Evolutionary conservation across 305 asterid species (phyloP).

Genomic region (Fraxinus velutina): DNA sequence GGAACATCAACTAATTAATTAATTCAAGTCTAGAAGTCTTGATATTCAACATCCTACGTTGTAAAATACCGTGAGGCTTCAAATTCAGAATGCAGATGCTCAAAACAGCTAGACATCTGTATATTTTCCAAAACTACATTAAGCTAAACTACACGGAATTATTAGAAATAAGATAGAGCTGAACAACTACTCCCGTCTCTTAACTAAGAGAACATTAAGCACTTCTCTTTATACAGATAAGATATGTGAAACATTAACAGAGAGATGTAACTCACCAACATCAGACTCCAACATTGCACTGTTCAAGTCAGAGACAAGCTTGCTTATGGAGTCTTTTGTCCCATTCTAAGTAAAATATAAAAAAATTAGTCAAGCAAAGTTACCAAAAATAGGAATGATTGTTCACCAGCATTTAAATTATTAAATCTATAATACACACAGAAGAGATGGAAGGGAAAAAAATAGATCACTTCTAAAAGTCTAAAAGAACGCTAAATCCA

Average conservation of each 20-base stretch:
- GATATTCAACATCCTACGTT: not conserved
- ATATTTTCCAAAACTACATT: not conserved
- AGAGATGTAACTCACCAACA: slow-evolving; percentile 64
- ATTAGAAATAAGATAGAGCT: not conserved
- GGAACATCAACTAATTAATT: not conserved
- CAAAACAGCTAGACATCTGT: not conserved
- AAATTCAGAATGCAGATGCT: not conserved
- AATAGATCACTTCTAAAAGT: not conserved
- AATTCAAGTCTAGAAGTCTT: not conserved
- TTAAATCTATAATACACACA: slow-evolving; percentile 2
- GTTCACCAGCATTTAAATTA: slow-evolving; percentile 1
- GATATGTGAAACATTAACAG: slow-evolving; percentile 8
- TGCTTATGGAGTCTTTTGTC: slow-evolving; percentile 77
- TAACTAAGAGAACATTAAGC: not conserved
- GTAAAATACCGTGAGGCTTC: not conserved
- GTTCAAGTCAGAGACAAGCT: slow-evolving; percentile 82
- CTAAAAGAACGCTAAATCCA: not conserved
- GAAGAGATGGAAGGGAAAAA: not conserved
- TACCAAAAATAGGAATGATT: slow-evolving; percentile 15
- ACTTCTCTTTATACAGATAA: slow-evolving; percentile 3
- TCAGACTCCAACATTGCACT: slow-evolving; percentile 75
- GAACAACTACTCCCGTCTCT: not conserved
- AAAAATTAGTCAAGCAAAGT: slow-evolving; percentile 19
- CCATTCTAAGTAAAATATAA: slow-evolving; percentile 55
- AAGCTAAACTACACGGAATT: not conserved